phyloP scores from a whole-genome alignment of 345 rosid species.

The Acer yangbiense region DNA sequence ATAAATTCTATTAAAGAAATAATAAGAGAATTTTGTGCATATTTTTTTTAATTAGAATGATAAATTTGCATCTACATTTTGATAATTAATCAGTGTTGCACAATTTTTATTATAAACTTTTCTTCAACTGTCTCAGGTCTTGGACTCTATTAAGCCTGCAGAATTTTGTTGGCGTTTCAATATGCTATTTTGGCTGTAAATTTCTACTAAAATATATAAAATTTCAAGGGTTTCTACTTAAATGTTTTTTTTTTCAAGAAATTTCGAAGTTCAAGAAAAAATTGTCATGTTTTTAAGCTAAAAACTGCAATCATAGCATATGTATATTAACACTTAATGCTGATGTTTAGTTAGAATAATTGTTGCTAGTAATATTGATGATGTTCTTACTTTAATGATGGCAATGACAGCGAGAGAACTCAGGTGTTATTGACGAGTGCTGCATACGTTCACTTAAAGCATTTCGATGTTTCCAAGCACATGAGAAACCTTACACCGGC shows the following conservation, averaged over 20 bases:
- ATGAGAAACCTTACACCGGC: constrained; percentile 92
- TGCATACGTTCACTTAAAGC: constrained; percentile 82
- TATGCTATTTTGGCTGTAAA: too few relatives aligned
- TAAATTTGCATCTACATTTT: not conserved
- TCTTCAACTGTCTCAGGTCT: too few relatives aligned
- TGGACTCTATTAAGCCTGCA: too few relatives aligned
- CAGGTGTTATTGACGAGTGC: constrained; percentile 74
- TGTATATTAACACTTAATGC: not conserved
- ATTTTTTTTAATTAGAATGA: not conserved
- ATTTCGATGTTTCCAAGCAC: constrained; percentile 75
- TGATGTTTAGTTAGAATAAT: not conserved
- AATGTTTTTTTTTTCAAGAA: not conserved
- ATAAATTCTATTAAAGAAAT: not conserved
- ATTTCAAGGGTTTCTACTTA: too few relatives aligned
- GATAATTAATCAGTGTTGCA: constrained; percentile 3
- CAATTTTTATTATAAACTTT: not conserved
- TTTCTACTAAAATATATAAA: too few relatives aligned
- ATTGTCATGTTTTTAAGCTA: not conserved
- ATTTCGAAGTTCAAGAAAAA: constrained; percentile 1
- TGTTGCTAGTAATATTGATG: not conserved
- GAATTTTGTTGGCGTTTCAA: too few relatives aligned
- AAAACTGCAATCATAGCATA: not conserved
- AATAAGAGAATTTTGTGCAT: not conserved
- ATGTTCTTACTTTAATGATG: constrained; percentile 22
- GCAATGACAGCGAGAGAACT: constrained; percentile 66